A percentile compares a stretch with the other conserved stretches of the same genome.
These are phyloP conservation scores for Citrus reticulata DNA, from an alignment of 345 rosid species.

Conservation along the genomic window DNA sequence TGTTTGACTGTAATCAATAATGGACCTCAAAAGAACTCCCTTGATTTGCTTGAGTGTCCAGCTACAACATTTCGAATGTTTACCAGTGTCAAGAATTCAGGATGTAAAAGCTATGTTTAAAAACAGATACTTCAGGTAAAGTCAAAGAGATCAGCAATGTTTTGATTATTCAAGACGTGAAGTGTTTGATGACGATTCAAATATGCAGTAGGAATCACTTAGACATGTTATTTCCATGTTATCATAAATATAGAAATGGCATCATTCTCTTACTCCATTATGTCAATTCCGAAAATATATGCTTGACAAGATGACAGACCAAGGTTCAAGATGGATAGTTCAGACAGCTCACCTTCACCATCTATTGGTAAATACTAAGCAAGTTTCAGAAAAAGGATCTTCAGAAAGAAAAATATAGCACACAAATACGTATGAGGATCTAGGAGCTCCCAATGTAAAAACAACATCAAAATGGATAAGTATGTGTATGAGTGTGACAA, in stretches of 20 bases:
- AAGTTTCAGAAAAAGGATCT: background rate
- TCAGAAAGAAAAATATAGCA: background rate
- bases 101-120: background rate
- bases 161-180: background rate
- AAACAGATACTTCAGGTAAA: background rate
- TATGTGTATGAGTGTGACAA: background rate
- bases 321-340: background rate
- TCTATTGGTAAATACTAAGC: background rate
- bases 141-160: background rate
- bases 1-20: background rate
- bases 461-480: slow-evolving; percentile 3
- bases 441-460: background rate
- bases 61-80: background rate
- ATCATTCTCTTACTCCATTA: background rate
- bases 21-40: slow-evolving; percentile 3
- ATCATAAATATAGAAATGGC: background rate
- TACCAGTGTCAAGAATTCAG: slow-evolving; percentile 10
- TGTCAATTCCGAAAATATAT: background rate
- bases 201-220: background rate
- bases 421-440: background rate
- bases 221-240: background rate
- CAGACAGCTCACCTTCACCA: background rate
- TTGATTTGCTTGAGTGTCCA: background rate
- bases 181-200: background rate
- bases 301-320: background rate